Percentiles rank a stretch among this genome's conserved stretches.
phyloP scores from a whole-genome alignment of 31 red algal genomes.

The Asparagopsis taxiformis region DNA sequence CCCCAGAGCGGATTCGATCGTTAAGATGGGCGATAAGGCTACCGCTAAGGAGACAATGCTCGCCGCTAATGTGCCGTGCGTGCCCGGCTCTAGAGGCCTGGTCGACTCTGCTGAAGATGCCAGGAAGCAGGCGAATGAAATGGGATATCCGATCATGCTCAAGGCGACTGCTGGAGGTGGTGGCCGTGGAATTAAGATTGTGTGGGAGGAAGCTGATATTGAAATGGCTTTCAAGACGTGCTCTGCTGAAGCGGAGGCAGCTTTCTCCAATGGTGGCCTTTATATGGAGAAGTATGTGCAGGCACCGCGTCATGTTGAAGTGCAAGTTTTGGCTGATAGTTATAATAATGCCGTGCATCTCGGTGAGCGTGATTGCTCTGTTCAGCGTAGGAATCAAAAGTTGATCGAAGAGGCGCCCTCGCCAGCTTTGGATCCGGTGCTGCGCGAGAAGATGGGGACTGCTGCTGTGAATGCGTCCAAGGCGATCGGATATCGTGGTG shows the following conservation, averaged over 20 bases:
- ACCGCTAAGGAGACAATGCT: conserved; percentile 87
- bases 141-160: conserved; percentile 93
- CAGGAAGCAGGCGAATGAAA: conserved; percentile 35
- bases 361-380: conserved; percentile 90
- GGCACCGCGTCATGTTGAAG: conserved; percentile 89
- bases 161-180: conserved; percentile 93
- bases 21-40: conserved; percentile 96
- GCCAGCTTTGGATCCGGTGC: conserved; percentile 48
- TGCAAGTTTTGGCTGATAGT: conserved; percentile 90
- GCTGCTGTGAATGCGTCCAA: conserved; percentile 86
- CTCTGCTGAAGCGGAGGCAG: conserved; percentile 74
- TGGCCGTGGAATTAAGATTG: conserved; percentile 81
- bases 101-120: conserved; percentile 59
- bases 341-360: conserved; percentile 85
- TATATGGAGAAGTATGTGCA: conserved; percentile 88
- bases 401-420: conserved; percentile 94
- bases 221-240: conserved; percentile 66
- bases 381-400: conserved; percentile 96
- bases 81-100: conserved; percentile 76
- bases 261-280: conserved; percentile 79
- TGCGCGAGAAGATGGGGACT: conserved; percentile 72
- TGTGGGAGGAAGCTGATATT: conserved; percentile 58
- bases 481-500: conserved; percentile 83
- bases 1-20: conserved; percentile 67
- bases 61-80: conserved; percentile 74